These are phyloP conservation scores for Metschnikowia continentalis DNA, from an alignment of 805 yeast genomes.

Conservation along the genomic window DNA sequence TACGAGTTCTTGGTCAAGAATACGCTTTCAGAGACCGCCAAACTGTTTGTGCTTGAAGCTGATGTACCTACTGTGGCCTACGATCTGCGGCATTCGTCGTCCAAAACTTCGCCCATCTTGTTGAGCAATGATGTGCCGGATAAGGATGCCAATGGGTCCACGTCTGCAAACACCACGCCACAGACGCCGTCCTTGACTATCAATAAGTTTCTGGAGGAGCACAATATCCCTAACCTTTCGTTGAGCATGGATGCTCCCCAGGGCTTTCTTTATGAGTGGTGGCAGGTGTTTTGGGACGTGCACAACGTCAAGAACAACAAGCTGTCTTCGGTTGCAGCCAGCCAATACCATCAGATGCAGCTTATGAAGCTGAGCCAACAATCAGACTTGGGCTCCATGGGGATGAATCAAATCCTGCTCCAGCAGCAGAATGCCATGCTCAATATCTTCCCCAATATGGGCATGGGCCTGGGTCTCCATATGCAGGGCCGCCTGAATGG, in stretches of 20 bases:
- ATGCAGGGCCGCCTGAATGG: slow-evolving; percentile 2
- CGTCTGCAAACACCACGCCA: slow-evolving; percentile 18
- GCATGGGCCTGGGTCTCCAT: slow-evolving; percentile 12
- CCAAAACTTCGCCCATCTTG: slow-evolving; percentile 21
- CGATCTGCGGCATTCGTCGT: slow-evolving; percentile 10
- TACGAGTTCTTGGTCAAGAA: slow-evolving; percentile 81
- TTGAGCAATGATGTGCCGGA: slow-evolving; percentile 5
- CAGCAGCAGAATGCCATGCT: slow-evolving; percentile 3
- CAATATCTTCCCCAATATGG: slow-evolving; percentile 18
- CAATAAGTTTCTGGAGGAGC: slow-evolving; percentile 30
- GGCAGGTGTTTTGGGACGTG: slow-evolving; percentile 95
- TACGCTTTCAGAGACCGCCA: slow-evolving; percentile 67
- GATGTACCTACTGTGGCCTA: slow-evolving; percentile 45
- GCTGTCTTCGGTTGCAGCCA: slow-evolving; percentile 40
- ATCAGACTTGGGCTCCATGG: slow-evolving; percentile 40
- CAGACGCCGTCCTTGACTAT: slow-evolving; percentile 23
- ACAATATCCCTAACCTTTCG: slow-evolving; percentile 46
- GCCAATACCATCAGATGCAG: slow-evolving; percentile 67
- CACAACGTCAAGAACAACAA: slow-evolving; percentile 65
- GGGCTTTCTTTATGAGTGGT: slow-evolving; percentile 89
- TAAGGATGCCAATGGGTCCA: slow-evolving; percentile 2
- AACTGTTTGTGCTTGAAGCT: slow-evolving; percentile 71
- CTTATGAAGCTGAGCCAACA: slow-evolving; percentile 57
- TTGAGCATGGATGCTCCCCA: slow-evolving; percentile 78
- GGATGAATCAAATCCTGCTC: background rate